These are phyloP conservation scores for Medicago arabica DNA, from an alignment of 306 rosid species.

Conservation along the genomic window DNA sequence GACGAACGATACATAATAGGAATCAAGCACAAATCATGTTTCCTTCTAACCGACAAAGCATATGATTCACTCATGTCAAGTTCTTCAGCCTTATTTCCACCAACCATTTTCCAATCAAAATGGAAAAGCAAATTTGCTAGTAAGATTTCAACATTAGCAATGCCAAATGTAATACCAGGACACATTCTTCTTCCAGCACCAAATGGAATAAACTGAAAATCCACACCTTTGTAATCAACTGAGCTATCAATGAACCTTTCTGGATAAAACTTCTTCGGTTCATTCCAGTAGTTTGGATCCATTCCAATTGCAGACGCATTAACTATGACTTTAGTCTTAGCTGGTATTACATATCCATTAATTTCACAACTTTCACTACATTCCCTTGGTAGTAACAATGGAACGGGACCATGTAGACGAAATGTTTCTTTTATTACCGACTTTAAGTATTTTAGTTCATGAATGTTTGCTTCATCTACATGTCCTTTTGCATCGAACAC, in stretches of 20 bases:
- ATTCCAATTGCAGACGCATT: slow-evolving; percentile 40
- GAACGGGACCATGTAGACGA: slow-evolving; percentile 39
- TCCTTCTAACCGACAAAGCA: slow-evolving; percentile 29
- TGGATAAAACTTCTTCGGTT: slow-evolving; percentile 41
- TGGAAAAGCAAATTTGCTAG: slow-evolving; percentile 45
- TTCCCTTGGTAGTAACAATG: slow-evolving; percentile 42
- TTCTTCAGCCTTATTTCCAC: slow-evolving; percentile 35
- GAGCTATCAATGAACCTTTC: slow-evolving; percentile 42
- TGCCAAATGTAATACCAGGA: slow-evolving; percentile 41
- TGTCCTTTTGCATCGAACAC: slow-evolving; percentile 35
- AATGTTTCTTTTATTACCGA: slow-evolving; percentile 40
- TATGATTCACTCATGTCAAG: slow-evolving; percentile 44
- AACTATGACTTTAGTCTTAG: slow-evolving; percentile 35
- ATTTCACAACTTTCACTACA: slow-evolving; percentile 32
- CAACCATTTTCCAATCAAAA: slow-evolving; percentile 48
- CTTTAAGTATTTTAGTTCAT: slow-evolving; percentile 33
- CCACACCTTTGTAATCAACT: slow-evolving; percentile 36
- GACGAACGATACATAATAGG: slow-evolving; percentile 17
- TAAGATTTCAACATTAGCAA: slow-evolving; percentile 35
- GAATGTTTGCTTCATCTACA: slow-evolving; percentile 37
- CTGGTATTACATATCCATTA: slow-evolving; percentile 36
- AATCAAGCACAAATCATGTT: slow-evolving; percentile 35
- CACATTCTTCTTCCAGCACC: slow-evolving; percentile 51
- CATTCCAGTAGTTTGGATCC: slow-evolving; percentile 40
- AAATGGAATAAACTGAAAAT: slow-evolving; percentile 47